A percentile compares a stretch with the other conserved stretches of the same genome.
Conservation (phyloP, 805 yeast species). For the Cyberlindnera mycetangii region DNA sequence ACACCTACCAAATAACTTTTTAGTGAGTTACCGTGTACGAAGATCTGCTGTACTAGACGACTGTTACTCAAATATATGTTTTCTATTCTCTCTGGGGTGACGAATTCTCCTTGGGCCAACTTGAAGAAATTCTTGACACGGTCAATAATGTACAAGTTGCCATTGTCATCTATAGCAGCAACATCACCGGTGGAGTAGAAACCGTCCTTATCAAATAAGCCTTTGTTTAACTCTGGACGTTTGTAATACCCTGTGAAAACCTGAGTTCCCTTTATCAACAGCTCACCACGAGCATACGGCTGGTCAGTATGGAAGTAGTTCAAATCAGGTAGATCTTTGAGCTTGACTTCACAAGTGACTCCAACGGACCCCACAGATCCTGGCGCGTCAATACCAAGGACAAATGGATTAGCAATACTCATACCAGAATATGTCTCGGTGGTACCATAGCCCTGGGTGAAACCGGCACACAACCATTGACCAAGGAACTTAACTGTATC, state of each 20-base stretch:
- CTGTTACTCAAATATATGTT: slow-evolving; percentile 45
- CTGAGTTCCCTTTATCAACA: slow-evolving; percentile 52
- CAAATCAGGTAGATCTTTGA: slow-evolving; percentile 48
- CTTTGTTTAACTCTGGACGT: slow-evolving; percentile 44
- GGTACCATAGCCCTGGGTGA: slow-evolving; percentile 51
- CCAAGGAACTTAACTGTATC: slow-evolving; percentile 53
- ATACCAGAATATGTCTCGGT: slow-evolving; percentile 53
- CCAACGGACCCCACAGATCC: slow-evolving; percentile 40
- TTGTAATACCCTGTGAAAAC: slow-evolving; percentile 50
- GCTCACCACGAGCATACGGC: slow-evolving; percentile 40
- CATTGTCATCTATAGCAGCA: slow-evolving; percentile 41
- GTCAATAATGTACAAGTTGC: slow-evolving; percentile 50
- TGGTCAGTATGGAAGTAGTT: slow-evolving; percentile 30
- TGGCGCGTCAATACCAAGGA: background rate
- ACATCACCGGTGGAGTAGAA: slow-evolving; percentile 64
- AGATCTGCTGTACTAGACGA: slow-evolving; percentile 44
- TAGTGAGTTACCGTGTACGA: slow-evolving; percentile 54
- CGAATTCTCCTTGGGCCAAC: slow-evolving; percentile 52
- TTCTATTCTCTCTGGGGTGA: slow-evolving; percentile 67
- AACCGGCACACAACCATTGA: slow-evolving; percentile 45
- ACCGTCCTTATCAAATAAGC: slow-evolving; percentile 42
- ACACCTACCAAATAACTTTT: slow-evolving; percentile 50
- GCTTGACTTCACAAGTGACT: slow-evolving; percentile 43
- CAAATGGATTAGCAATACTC: slow-evolving; percentile 28
- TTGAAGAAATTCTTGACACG: slow-evolving; percentile 58